Evolutionary conservation across 352 stramenopile genomes (phyloP).

Genomic region (Phytophthora melonis): DNA sequence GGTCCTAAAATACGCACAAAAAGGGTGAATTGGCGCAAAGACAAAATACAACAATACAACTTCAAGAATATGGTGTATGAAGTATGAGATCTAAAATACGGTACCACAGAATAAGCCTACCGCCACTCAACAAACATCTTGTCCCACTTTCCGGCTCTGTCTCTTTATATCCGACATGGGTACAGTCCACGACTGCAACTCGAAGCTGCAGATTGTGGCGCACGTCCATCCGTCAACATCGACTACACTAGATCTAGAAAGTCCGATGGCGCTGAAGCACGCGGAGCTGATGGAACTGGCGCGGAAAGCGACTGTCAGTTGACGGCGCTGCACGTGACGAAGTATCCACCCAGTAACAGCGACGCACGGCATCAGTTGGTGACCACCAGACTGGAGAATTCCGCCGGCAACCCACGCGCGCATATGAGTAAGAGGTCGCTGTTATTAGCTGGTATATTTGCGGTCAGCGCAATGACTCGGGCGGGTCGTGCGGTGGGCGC

Average conservation of each 20-base stretch:
- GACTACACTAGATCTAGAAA: not conserved
- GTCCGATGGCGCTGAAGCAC: conserved; percentile 4
- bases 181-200: conserved; percentile 23
- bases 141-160: conserved; percentile 24
- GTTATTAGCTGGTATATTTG: not conserved
- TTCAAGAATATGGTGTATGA: no score
- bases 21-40: no score
- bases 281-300: not conserved
- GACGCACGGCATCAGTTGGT: conserved; percentile 5
- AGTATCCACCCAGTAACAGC: conserved; percentile 16
- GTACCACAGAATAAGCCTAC: not conserved
- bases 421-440: conserved; percentile 22
- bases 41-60: no score
- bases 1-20: no score
- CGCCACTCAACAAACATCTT: conserved; percentile 7
- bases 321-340: conserved; percentile 2
- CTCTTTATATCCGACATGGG: conserved; percentile 24
- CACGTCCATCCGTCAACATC: not conserved
- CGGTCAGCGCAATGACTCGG: not conserved
- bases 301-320: conserved; percentile 7
- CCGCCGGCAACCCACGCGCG: no score
- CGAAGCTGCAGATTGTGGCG: conserved; percentile 8
- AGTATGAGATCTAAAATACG: no score
- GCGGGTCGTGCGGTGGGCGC: not conserved
- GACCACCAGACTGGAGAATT: conserved; percentile 2